Evolutionary conservation across 2,329 filamentous ascomycete genomes (phyloP).

Genomic region (Aureobasidium pullulans): DNA sequence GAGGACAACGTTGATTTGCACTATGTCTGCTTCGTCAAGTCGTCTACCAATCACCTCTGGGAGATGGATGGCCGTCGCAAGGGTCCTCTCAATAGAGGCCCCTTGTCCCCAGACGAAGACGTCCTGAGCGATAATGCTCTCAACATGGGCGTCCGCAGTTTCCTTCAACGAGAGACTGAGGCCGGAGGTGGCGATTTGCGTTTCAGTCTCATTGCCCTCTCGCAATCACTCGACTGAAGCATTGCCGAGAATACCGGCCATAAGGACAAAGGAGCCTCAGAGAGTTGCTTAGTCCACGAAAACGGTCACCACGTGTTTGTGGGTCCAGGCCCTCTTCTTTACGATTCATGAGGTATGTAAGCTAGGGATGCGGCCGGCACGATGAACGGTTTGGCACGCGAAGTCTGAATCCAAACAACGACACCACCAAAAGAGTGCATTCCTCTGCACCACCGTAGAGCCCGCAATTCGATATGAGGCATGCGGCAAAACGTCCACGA

Average conservation of each 20-base stretch:
- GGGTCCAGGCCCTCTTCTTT: neutral
- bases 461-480: neutral
- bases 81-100: constrained; percentile 60
- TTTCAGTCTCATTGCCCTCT: constrained; percentile 57
- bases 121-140: constrained; percentile 63
- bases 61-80: constrained; percentile 71
- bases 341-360: neutral
- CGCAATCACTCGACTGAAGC: constrained; percentile 47
- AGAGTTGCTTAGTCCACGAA: neutral
- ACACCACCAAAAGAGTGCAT: neutral
- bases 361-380: neutral
- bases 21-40: constrained; percentile 91
- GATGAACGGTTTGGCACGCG: neutral
- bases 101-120: constrained; percentile 37
- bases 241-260: neutral
- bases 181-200: constrained; percentile 51
- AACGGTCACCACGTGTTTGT: constrained; percentile 8
- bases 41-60: constrained; percentile 59
- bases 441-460: neutral
- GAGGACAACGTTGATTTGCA: constrained; percentile 84
- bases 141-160: constrained; percentile 57
- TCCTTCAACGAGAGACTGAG: constrained; percentile 51
- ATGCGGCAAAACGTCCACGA: neutral
- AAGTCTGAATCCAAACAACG: neutral
- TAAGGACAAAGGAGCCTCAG: neutral